Evolutionary conservation across 2,329 filamentous ascomycete genomes (phyloP).

Genomic region (Corinectria fuckeliana): DNA sequence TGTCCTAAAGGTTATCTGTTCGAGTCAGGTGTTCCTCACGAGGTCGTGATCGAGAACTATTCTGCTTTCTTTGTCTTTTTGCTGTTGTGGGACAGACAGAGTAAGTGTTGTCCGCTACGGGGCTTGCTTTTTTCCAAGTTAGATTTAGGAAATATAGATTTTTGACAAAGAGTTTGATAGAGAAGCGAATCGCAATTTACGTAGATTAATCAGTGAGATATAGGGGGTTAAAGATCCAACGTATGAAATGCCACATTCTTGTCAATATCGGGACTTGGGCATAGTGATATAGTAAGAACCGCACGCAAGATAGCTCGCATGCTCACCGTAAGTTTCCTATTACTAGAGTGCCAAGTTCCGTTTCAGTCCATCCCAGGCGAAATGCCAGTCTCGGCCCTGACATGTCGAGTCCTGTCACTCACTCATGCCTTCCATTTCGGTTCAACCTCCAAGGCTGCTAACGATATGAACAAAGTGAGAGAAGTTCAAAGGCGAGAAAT

Average conservation of each 20-base stretch:
- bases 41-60: background rate
- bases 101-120: no score
- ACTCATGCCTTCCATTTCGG: background rate
- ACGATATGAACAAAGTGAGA: slow-evolving; percentile 3
- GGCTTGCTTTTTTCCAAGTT: no score
- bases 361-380: slow-evolving; percentile 6
- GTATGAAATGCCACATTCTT: no score
- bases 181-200: no score
- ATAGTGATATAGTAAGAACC: no score
- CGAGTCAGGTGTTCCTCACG: slow-evolving; percentile 13
- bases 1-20: slow-evolving; percentile 5
- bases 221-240: no score
- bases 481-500: slow-evolving; percentile 8
- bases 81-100: no score
- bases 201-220: no score
- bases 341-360: slow-evolving; percentile 27
- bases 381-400: slow-evolving; percentile 13
- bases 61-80: no score
- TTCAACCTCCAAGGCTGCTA: slow-evolving; percentile 11
- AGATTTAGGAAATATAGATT: no score
- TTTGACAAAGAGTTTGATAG: no score
- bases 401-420: background rate
- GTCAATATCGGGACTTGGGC: no score
- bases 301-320: slow-evolving; percentile 28
- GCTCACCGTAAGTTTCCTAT: slow-evolving; percentile 25